These are phyloP conservation scores for Parachlorella kessleri DNA, from an alignment of 139 green algal genomes.

Conservation along the genomic window DNA sequence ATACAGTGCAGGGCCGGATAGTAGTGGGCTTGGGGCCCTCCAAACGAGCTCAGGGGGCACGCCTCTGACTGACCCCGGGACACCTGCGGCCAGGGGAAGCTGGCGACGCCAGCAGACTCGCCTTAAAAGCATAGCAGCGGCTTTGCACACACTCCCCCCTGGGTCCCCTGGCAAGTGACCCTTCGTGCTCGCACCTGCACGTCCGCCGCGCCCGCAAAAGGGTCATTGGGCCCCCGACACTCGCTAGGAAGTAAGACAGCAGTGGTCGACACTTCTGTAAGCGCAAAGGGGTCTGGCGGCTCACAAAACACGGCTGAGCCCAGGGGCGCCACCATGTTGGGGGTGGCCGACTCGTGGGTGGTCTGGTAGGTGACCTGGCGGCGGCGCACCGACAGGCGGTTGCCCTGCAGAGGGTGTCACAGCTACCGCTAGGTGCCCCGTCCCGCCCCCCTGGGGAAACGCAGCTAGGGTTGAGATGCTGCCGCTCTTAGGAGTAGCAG, in stretches of 20 bases:
- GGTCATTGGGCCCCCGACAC: background rate
- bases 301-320: constrained; percentile 6
- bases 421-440: background rate
- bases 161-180: background rate
- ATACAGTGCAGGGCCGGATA: background rate
- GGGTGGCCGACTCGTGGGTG: background rate
- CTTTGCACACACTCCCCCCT: background rate
- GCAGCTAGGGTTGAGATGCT: background rate
- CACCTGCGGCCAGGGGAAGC: background rate
- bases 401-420: background rate
- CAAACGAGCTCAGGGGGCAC: background rate
- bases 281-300: constrained; percentile 14
- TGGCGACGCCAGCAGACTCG: background rate
- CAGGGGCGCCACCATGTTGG: background rate
- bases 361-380: constrained; percentile 25
- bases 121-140: background rate
- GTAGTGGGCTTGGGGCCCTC: background rate
- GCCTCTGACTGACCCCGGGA: no score
- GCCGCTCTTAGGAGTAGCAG: background rate
- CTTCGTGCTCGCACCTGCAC: background rate
- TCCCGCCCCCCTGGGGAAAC: background rate
- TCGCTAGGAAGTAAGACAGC: constrained; percentile 17
- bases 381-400: constrained; percentile 8
- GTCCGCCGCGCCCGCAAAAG: constrained; percentile 7
- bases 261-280: background rate